A percentile compares a stretch with the other conserved stretches of the same genome.
Conservation (phyloP, 176 grass and related monocot species). For the Eleusine indica region DNA sequence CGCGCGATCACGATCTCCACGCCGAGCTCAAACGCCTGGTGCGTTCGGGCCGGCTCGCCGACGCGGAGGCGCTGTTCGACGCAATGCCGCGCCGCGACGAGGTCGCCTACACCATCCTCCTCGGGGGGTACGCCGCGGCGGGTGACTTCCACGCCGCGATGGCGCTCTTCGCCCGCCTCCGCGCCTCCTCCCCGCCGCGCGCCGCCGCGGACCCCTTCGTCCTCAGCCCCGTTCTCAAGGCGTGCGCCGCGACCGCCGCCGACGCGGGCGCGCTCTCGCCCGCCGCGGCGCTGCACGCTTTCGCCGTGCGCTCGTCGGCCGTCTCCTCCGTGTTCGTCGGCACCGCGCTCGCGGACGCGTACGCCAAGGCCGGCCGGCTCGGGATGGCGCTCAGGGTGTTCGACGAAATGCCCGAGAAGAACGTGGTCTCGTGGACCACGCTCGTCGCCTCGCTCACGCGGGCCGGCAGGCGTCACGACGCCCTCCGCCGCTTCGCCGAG, state of each 20-base stretch:
- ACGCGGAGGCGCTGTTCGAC: slow-evolving; percentile 62
- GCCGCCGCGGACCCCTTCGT: slow-evolving; percentile 49
- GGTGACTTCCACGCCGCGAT: slow-evolving; percentile 42
- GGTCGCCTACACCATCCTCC: slow-evolving; percentile 58
- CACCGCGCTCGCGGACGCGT: slow-evolving; percentile 58
- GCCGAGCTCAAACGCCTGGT: slow-evolving; percentile 35
- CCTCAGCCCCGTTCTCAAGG: slow-evolving; percentile 65
- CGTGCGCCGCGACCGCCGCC: slow-evolving; percentile 46
- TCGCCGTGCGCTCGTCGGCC: slow-evolving; percentile 47
- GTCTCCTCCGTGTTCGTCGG: slow-evolving; percentile 48
- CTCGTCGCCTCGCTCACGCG: slow-evolving; percentile 50
- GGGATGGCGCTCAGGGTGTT: slow-evolving; percentile 38
- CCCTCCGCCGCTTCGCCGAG: slow-evolving; percentile 54
- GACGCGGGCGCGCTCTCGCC: neutral
- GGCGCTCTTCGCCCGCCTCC: slow-evolving; percentile 56
- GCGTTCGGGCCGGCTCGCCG: slow-evolving; percentile 34
- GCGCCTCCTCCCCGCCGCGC: slow-evolving; percentile 23
- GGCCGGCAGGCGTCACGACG: slow-evolving; percentile 46
- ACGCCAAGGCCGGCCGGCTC: slow-evolving; percentile 49
- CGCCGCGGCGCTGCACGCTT: slow-evolving; percentile 54
- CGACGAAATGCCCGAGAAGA: slow-evolving; percentile 54
- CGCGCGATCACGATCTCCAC: slow-evolving; percentile 28
- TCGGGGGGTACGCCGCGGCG: slow-evolving; percentile 41
- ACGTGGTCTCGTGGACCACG: slow-evolving; percentile 66
- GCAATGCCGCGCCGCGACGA: slow-evolving; percentile 47